Conservation (phyloP, 2,329 filamentous ascomycete species). For the Trichophaea hybrida region DNA sequence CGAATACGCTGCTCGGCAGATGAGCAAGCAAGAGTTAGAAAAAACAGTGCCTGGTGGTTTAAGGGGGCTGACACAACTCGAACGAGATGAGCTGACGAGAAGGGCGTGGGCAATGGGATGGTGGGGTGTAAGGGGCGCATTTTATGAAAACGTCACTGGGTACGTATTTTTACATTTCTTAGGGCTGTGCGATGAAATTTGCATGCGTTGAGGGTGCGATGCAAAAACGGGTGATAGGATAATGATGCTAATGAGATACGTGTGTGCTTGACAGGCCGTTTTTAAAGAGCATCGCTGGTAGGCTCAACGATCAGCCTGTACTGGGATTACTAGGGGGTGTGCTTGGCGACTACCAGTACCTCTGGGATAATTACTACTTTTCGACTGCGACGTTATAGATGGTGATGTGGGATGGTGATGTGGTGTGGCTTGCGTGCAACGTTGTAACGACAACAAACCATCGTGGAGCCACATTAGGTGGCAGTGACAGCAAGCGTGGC, state of each 20-base stretch:
- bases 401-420: too few species aligned
- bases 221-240: neutral
- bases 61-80: constrained; percentile 64
- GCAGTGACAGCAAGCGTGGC: too few species aligned
- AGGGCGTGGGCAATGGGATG: constrained; percentile 82
- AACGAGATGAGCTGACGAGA: constrained; percentile 78
- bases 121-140: constrained; percentile 95
- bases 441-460: too few species aligned
- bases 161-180: constrained; percentile 29
- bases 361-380: constrained; percentile 98
- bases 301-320: constrained; percentile 56
- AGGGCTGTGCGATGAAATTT: too few species aligned
- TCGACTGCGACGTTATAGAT: constrained; percentile 33
- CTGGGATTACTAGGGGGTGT: constrained; percentile 71
- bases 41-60: constrained; percentile 53
- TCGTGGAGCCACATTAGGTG: too few species aligned
- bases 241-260: constrained; percentile 1
- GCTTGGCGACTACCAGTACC: constrained; percentile 87
- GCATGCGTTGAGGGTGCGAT: neutral
- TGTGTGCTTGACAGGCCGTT: constrained; percentile 35
- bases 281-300: constrained; percentile 55
- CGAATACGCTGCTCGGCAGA: constrained; percentile 77
- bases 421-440: too few species aligned
- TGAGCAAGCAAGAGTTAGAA: constrained; percentile 53
- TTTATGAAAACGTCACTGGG: constrained; percentile 81